Evolutionary conservation across 2,329 filamentous ascomycete species (phyloP).

Genomic region (Lasiodiplodia theobromae): DNA sequence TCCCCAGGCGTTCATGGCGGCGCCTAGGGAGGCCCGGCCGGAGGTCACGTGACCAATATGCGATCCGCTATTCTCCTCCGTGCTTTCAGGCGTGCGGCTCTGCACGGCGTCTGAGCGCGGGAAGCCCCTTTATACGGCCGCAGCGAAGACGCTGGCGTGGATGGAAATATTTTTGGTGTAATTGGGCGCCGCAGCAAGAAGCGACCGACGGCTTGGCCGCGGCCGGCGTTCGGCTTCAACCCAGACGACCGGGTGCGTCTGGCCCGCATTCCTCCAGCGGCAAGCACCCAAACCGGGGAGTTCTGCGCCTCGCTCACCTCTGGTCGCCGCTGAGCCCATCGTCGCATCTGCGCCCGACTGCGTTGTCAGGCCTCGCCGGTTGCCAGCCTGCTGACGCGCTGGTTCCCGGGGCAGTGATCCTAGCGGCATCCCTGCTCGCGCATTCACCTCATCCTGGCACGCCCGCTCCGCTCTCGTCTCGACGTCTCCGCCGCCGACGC

Average conservation of each 20-base stretch:
- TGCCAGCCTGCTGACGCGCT: slow-evolving; percentile 20
- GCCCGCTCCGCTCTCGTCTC: slow-evolving; percentile 29
- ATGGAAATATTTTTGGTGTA: background rate
- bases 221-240: slow-evolving; percentile 4
- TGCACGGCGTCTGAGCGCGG: background rate
- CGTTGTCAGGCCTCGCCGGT: slow-evolving; percentile 9
- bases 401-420: slow-evolving; percentile 29
- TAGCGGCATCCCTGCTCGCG: slow-evolving; percentile 26
- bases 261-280: background rate
- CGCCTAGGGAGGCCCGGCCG: background rate
- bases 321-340: background rate
- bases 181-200: slow-evolving; percentile 15
- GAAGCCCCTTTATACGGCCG: slow-evolving; percentile 1
- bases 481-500: slow-evolving; percentile 29
- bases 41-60: too few species aligned
- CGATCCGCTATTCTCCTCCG: too few species aligned
- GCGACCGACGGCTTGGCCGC: slow-evolving; percentile 17
- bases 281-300: background rate
- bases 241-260: slow-evolving; percentile 20
- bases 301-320: slow-evolving; percentile 4
- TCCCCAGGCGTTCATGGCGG: slow-evolving; percentile 7
- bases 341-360: slow-evolving; percentile 1
- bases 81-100: too few species aligned
- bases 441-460: slow-evolving; percentile 30
- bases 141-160: background rate